A percentile compares a stretch with the other conserved stretches of the same genome.
Evolutionary conservation across 169 alveolate species (phyloP).

Genomic region (Plasmodium fragile): DNA sequence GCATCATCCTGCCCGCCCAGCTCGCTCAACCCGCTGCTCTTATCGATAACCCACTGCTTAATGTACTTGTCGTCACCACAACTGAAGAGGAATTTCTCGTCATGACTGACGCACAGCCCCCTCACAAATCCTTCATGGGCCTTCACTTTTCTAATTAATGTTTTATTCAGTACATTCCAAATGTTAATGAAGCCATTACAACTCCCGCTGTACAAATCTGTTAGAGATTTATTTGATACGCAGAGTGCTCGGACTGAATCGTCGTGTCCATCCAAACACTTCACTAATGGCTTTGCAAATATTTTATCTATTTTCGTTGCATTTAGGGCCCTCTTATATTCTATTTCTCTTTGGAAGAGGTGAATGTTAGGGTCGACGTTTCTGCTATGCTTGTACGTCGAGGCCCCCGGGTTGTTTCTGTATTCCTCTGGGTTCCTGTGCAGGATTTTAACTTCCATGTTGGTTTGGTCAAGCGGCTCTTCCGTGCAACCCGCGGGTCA

Average conservation of each 20-base stretch:
- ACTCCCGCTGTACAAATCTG: conserved; percentile 94
- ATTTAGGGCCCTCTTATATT: conserved; percentile 96
- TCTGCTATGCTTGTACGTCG: conserved; percentile 72
- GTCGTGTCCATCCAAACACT: conserved; percentile 96
- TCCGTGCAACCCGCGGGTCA: neutral
- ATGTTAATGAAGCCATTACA: conserved; percentile 96
- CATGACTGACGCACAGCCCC: conserved; percentile 88
- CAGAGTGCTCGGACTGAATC: conserved; percentile 94
- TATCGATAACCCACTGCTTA: conserved; percentile 83
- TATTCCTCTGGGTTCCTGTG: conserved; percentile 82
- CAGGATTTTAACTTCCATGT: conserved; percentile 81
- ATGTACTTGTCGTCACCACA: conserved; percentile 95
- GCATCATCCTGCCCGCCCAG: conserved; percentile 47
- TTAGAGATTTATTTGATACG: conserved; percentile 27
- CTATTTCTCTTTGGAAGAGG: conserved; percentile 87
- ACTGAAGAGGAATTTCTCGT: conserved; percentile 86
- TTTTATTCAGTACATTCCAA: conserved; percentile 94
- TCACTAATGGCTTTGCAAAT: conserved; percentile 97
- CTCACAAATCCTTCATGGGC: conserved; percentile 96
- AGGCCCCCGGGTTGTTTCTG: conserved; percentile 54
- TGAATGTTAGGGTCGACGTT: conserved; percentile 63
- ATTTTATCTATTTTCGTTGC: conserved; percentile 97
- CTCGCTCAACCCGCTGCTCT: conserved; percentile 76
- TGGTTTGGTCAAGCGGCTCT: neutral
- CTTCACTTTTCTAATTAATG: conserved; percentile 88